Percentiles rank a stretch among this genome's conserved stretches.
Evolutionary conservation across 202 grass and related monocot species (phyloP).

Genomic region (Bolboschoenoplectus hybrid): DNA sequence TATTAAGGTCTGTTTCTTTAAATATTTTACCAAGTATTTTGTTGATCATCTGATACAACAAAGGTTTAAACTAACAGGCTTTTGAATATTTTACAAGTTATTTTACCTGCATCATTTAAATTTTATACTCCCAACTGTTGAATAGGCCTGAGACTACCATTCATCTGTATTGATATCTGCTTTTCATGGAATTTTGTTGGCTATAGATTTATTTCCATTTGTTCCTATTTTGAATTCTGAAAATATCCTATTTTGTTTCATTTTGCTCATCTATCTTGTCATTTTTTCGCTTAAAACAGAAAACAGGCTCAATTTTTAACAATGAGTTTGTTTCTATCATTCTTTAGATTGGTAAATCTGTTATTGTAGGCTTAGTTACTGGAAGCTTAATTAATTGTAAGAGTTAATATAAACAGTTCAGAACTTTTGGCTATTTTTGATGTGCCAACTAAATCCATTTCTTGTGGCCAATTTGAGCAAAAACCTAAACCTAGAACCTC

Average conservation of each 20-base stretch:
- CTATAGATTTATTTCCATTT: not conserved
- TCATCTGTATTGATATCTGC: not conserved
- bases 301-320: not conserved
- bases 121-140: not conserved
- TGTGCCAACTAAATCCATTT: not conserved
- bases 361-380: not conserved
- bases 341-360: not conserved
- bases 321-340: not conserved
- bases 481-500: not conserved
- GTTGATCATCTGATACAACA: not conserved
- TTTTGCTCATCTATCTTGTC: not conserved
- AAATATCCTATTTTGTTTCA: not conserved
- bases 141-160: not conserved
- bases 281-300: not conserved
- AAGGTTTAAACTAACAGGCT: not conserved
- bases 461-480: not conserved
- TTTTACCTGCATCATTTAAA: not conserved
- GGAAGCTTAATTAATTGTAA: not conserved
- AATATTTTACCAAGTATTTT: constrained; percentile 29
- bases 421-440: constrained; percentile 6
- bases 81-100: constrained; percentile 37
- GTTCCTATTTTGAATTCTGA: not conserved
- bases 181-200: not conserved
- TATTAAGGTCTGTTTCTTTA: constrained; percentile 66
- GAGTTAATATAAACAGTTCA: not conserved